Percentiles rank a stretch among this genome's conserved stretches.
These are phyloP conservation scores for Clathrospora elynae DNA, from an alignment of 2,329 filamentous ascomycete genomes.

Conservation along the genomic window DNA sequence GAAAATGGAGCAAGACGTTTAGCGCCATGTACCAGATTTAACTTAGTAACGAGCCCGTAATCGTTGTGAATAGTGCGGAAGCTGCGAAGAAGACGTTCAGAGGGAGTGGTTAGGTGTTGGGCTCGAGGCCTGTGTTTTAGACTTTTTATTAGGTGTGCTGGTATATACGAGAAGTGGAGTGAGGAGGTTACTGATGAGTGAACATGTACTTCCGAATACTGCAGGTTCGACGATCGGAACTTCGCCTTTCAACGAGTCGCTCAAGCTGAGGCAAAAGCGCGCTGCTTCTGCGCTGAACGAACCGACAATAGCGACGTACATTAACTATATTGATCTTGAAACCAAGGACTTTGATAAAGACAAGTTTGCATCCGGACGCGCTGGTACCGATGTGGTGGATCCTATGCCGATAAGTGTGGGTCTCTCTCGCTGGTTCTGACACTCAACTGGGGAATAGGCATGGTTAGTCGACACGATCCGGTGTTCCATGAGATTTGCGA, in stretches of 20 bases:
- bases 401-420: conserved; percentile 72
- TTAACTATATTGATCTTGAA: conserved; percentile 66
- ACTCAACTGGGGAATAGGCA: conserved; percentile 68
- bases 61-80: conserved; percentile 52
- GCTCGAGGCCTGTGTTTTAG: conserved; percentile 52
- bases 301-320: conserved; percentile 66
- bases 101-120: conserved; percentile 50
- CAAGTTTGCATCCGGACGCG: conserved; percentile 62
- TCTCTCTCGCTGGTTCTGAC: conserved; percentile 67
- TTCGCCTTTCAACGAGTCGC: conserved; percentile 67
- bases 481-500: conserved; percentile 68
- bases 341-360: conserved; percentile 67
- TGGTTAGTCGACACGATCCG: conserved; percentile 63
- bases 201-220: conserved; percentile 65
- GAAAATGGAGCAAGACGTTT: conserved; percentile 50
- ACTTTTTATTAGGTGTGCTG: conserved; percentile 53
- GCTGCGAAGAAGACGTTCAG: conserved; percentile 51
- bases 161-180: background rate
- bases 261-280: conserved; percentile 68
- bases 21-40: conserved; percentile 55
- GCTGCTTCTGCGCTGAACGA: conserved; percentile 69
- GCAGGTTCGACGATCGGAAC: conserved; percentile 72
- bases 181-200: conserved; percentile 5
- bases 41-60: conserved; percentile 52
- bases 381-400: conserved; percentile 61